Conservation (phyloP, 805 yeast genomes). For the Spathaspora girioi region DNA sequence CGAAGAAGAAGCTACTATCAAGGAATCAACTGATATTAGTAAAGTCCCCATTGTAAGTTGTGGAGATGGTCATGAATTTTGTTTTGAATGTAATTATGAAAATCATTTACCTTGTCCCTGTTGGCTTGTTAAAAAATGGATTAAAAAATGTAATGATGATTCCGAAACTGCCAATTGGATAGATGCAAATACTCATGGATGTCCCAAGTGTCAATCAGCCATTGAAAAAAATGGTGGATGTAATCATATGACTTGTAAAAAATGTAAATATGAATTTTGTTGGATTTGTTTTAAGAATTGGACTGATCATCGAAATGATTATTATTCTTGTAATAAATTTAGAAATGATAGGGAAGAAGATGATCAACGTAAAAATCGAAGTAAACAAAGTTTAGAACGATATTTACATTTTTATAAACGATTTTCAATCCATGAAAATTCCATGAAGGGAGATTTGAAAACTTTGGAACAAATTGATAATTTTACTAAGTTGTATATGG, state of each 20-base stretch:
- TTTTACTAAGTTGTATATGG: constrained; percentile 64
- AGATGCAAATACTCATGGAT: constrained; percentile 73
- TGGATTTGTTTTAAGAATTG: constrained; percentile 88
- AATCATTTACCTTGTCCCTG: constrained; percentile 89
- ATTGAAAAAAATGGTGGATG: constrained; percentile 97
- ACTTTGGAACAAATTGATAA: constrained; percentile 61
- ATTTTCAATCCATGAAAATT: constrained; percentile 71
- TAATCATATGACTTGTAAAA: constrained; percentile 88
- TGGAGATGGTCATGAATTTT: constrained; percentile 62
- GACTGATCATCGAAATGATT: constrained; percentile 63
- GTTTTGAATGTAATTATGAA: constrained; percentile 70
- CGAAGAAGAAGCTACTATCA: constrained; percentile 10
- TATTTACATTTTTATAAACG: constrained; percentile 75
- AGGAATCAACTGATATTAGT: constrained; percentile 9
- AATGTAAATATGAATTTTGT: constrained; percentile 78
- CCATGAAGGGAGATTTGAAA: constrained; percentile 67
- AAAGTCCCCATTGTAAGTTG: constrained; percentile 71
- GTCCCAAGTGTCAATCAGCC: constrained; percentile 75
- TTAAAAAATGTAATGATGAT: constrained; percentile 76
- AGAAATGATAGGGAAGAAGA: constrained; percentile 30
- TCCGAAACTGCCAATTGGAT: constrained; percentile 89
- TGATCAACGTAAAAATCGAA: constrained; percentile 37
- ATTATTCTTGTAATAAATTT: constrained; percentile 66
- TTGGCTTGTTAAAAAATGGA: constrained; percentile 63
- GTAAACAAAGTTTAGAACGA: constrained; percentile 51